Evolutionary conservation across 2,329 filamentous ascomycete genomes (phyloP).

Genomic region (Dactylellina haptotyla): DNA sequence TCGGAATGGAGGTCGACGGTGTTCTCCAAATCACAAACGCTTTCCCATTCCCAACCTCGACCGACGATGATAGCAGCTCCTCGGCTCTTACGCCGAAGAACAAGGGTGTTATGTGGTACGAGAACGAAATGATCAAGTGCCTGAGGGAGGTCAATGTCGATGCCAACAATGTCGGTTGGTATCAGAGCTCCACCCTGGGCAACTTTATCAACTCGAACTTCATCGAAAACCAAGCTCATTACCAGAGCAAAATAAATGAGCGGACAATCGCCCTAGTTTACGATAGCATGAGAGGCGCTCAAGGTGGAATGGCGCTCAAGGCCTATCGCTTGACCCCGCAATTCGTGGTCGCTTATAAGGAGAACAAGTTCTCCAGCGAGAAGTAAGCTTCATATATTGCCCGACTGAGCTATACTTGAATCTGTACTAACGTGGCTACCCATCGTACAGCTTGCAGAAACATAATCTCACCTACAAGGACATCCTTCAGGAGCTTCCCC

Average conservation of each 20-base stretch:
- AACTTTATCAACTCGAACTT: slow-evolving; percentile 96
- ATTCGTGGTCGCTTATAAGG: slow-evolving; percentile 93
- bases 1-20: slow-evolving; percentile 88
- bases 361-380: slow-evolving; percentile 96
- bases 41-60: slow-evolving; percentile 81
- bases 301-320: slow-evolving; percentile 86
- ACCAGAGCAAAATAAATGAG: slow-evolving; percentile 91
- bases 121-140: slow-evolving; percentile 96
- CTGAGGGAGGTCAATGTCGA: slow-evolving; percentile 97
- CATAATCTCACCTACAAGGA: slow-evolving; percentile 93
- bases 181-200: slow-evolving; percentile 97
- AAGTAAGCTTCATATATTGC: slow-evolving; percentile 65
- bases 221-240: slow-evolving; percentile 97
- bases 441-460: slow-evolving; percentile 79
- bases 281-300: slow-evolving; percentile 92
- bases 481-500: slow-evolving; percentile 87
- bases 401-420: not conserved
- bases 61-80: slow-evolving; percentile 59
- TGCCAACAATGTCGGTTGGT: slow-evolving; percentile 98
- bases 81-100: slow-evolving; percentile 90
- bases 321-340: slow-evolving; percentile 88
- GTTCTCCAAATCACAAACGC: slow-evolving; percentile 91
- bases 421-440: slow-evolving; percentile 57
- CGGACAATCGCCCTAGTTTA: slow-evolving; percentile 88
- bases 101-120: slow-evolving; percentile 87